Evolutionary conservation across 129 eudicot genomes (phyloP).

Genomic region (Chrysanthemum makinoi): DNA sequence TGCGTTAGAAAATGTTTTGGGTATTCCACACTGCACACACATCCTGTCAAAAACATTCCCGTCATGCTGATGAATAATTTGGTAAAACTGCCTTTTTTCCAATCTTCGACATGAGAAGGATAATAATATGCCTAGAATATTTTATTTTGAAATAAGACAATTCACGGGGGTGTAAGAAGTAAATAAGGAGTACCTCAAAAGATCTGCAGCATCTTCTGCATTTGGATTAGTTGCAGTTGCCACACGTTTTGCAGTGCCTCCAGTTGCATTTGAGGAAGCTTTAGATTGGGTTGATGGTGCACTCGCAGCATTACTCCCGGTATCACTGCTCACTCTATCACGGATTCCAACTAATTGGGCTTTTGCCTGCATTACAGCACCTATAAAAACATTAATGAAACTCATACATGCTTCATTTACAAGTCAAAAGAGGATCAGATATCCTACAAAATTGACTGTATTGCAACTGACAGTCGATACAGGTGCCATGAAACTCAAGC

Average conservation of each 20-base stretch:
- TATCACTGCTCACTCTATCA: constrained; percentile 95
- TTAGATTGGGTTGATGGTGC: constrained; percentile 24
- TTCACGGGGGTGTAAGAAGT: not conserved
- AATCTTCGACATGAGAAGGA: not conserved
- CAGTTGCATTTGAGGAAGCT: constrained; percentile 30
- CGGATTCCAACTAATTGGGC: constrained; percentile 85
- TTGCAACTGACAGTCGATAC: not conserved
- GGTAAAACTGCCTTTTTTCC: not conserved
- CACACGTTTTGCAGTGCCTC: constrained; percentile 60
- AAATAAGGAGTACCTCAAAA: constrained; percentile 47
- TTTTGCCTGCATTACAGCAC: constrained; percentile 86
- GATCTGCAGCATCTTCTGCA: constrained; percentile 88
- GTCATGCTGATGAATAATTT: not conserved
- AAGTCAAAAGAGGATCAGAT: not conserved
- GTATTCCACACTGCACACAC: constrained; percentile 91
- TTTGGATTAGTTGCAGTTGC: constrained; percentile 73
- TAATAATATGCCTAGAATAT: not conserved
- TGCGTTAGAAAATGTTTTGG: constrained; percentile 73
- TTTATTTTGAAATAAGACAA: not conserved
- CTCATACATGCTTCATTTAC: not conserved
- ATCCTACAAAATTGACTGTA: not conserved
- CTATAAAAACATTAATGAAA: constrained; percentile 32
- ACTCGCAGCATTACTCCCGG: constrained; percentile 34
- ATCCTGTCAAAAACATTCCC: constrained; percentile 46
- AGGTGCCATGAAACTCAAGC: not conserved